phyloP scores from a whole-genome alignment of 2,329 filamentous ascomycete species.

The Cordyceps cicadae region DNA sequence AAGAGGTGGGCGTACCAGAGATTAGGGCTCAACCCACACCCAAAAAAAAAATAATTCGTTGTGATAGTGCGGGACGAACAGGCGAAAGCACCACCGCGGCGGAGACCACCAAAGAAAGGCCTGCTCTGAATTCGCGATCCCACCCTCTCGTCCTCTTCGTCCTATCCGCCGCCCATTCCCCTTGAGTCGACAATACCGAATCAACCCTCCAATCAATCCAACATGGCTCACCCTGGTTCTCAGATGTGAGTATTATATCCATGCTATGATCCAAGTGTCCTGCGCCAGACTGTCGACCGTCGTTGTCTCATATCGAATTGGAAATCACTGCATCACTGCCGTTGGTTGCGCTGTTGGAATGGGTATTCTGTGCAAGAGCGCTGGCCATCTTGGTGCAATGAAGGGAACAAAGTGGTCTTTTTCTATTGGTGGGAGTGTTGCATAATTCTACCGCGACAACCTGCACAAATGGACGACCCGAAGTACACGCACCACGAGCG shows the following conservation, averaged over 20 bases:
- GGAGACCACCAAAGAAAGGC: slow-evolving; percentile 9
- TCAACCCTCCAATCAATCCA: slow-evolving; percentile 29
- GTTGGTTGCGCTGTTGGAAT: not conserved
- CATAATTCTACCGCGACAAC: not conserved
- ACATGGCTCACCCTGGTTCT: slow-evolving; percentile 52
- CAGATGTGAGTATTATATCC: slow-evolving; percentile 47
- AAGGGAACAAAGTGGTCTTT: not conserved
- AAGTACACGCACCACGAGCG: not conserved
- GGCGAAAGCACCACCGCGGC: slow-evolving; percentile 5
- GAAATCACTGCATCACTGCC: not conserved
- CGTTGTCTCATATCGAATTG: not conserved
- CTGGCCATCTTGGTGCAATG: too few relatives aligned
- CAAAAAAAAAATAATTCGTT: slow-evolving; percentile 17
- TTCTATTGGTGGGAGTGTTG: not conserved
- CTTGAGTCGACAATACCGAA: slow-evolving; percentile 2
- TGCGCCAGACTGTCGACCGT: not conserved
- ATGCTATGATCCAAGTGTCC: not conserved
- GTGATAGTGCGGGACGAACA: slow-evolving; percentile 5
- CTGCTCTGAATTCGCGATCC: slow-evolving; percentile 10
- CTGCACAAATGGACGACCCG: not conserved
- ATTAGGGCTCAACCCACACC: slow-evolving; percentile 26
- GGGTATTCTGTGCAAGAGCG: not conserved
- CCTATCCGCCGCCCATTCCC: not conserved
- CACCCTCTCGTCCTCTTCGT: slow-evolving; percentile 4
- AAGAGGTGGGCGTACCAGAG: not conserved